These are phyloP conservation scores for Amylocystis lapponica DNA, from an alignment of 768 basidiomycete species.

Conservation along the genomic window DNA sequence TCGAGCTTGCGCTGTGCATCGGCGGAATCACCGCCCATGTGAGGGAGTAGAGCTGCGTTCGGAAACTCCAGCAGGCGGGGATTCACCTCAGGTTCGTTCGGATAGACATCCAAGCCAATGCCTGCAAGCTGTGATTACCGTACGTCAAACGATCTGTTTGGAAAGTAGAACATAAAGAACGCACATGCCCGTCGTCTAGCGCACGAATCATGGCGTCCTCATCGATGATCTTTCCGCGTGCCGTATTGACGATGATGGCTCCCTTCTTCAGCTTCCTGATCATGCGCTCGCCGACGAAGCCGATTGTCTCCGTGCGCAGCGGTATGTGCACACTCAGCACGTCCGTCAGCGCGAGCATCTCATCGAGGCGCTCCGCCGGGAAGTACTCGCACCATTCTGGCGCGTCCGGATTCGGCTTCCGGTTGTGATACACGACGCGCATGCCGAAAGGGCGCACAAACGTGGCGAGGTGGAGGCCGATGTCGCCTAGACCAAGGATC, in stretches of 20 bases:
- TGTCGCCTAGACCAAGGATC: conserved; percentile 75
- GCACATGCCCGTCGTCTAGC: conserved; percentile 79
- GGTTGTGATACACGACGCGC: conserved; percentile 78
- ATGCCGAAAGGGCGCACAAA: conserved; percentile 79
- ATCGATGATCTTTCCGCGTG: conserved; percentile 83
- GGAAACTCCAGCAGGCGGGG: conserved; percentile 72
- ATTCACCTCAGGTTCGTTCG: conserved; percentile 77
- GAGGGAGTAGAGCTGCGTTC: conserved; percentile 79
- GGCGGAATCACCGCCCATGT: conserved; percentile 85
- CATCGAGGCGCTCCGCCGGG: conserved; percentile 46
- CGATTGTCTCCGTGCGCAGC: conserved; percentile 63
- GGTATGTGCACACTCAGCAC: conserved; percentile 89
- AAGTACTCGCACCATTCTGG: conserved; percentile 78
- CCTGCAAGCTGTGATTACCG: conserved; percentile 52
- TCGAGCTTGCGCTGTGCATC: conserved; percentile 82
- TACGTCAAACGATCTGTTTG: conserved; percentile 5
- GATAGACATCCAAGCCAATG: conserved; percentile 82
- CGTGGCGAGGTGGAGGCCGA: conserved; percentile 63
- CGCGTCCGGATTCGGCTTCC: conserved; percentile 48
- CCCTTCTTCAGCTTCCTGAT: conserved; percentile 75
- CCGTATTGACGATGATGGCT: conserved; percentile 77
- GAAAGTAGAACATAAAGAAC: conserved; percentile 21
- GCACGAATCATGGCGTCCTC: conserved; percentile 83
- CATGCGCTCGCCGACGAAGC: conserved; percentile 67
- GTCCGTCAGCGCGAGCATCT: conserved; percentile 66